phyloP scores from a whole-genome alignment of 179 eudicot species.

The Silene vulgaris region DNA sequence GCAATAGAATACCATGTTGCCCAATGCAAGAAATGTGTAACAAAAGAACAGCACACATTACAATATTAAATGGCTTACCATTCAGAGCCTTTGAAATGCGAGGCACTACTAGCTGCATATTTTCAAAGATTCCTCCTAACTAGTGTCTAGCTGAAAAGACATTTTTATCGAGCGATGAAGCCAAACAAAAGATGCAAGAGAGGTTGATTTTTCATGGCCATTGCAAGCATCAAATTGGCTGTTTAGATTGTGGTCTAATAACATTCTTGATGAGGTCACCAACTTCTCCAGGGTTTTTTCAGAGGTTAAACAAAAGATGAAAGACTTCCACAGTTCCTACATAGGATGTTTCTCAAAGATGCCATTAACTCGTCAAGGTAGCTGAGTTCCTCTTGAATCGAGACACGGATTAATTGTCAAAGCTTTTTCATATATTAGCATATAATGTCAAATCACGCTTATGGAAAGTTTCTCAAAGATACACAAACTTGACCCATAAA shows the following conservation, averaged over 20 bases:
- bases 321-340: too few species aligned
- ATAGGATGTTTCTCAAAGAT: background rate
- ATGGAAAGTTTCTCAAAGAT: background rate
- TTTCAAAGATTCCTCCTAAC: background rate
- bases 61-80: background rate
- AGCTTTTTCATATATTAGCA: background rate
- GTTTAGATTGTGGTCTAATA: too few species aligned
- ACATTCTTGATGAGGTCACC: too few species aligned
- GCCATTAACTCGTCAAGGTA: background rate
- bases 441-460: background rate
- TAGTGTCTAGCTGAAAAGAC: background rate
- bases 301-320: too few species aligned
- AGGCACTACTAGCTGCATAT: background rate
- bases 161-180: background rate
- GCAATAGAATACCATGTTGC: background rate
- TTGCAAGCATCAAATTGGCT: too few species aligned
- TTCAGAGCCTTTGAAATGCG: background rate
- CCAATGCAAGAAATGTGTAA: slow-evolving; percentile 10
- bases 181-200: background rate
- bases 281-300: too few species aligned
- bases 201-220: too few species aligned
- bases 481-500: background rate
- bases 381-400: background rate
- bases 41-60: background rate
- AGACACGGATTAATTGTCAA: background rate